phyloP scores from a whole-genome alignment of 805 yeast species.

The Wickerhamomyces chambardii region DNA sequence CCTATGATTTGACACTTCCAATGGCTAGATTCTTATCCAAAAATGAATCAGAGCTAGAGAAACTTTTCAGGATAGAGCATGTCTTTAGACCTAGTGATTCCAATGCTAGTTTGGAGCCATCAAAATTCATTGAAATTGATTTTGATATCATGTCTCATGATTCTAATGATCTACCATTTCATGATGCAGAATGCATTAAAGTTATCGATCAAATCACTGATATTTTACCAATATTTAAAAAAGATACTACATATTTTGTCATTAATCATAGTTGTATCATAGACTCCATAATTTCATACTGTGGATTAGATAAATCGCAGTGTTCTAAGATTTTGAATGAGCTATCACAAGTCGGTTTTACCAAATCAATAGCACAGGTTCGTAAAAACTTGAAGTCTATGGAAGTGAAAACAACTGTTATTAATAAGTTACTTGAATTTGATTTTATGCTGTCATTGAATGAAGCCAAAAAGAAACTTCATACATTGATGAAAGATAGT shows the following conservation, averaged over 20 bases:
- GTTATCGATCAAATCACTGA: constrained; percentile 68
- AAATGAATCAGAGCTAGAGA: constrained; percentile 39
- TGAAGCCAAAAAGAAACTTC: constrained; percentile 47
- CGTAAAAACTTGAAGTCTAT: constrained; percentile 13
- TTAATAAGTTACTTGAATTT: neutral
- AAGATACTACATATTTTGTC: constrained; percentile 46
- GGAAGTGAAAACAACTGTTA: neutral
- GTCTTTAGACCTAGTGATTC: constrained; percentile 67
- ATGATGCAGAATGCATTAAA: constrained; percentile 86
- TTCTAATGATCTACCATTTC: constrained; percentile 35
- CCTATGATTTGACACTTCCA: constrained; percentile 86
- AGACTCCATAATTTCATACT: constrained; percentile 69
- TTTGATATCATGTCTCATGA: constrained; percentile 70
- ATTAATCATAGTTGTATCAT: constrained; percentile 78
- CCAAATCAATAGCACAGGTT: constrained; percentile 53
- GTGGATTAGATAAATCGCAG: constrained; percentile 73
- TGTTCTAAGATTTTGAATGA: constrained; percentile 57
- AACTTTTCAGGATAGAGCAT: constrained; percentile 67
- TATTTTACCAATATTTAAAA: constrained; percentile 58
- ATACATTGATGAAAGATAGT: constrained; percentile 66
- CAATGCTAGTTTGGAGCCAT: constrained; percentile 60
- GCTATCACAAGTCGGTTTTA: constrained; percentile 70
- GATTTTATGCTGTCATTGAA: neutral
- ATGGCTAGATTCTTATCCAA: constrained; percentile 79
- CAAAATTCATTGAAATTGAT: constrained; percentile 71